Base-by-base conservation (phyloP, 2,329 filamentous ascomycete species). In the Aspergillus quadricinctus region DNA sequence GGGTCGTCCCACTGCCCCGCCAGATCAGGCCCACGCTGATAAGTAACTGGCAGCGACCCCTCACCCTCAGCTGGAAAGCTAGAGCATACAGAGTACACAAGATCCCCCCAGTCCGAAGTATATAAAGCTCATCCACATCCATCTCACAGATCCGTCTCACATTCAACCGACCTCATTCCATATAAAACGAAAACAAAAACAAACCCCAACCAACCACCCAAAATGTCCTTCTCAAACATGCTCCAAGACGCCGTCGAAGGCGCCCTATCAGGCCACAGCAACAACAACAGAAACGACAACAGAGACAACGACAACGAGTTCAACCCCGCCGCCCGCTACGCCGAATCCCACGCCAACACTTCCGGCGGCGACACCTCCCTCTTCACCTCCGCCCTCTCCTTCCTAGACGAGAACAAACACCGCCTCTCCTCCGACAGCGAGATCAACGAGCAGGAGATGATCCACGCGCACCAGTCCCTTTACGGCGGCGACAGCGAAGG, bases 391-490 rank as follows among this genome's bases (percentile, higher is more conserved):
- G 84, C 83, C 1, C 69, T 88, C 23, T 76, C 78, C 52, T 77
- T 81, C 69, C 74, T 89, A 41, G 62, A 71, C 10, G 60, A 67
- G 1, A 71, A 75, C 17, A 79, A 83, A 66, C 75, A 79, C 27
- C 70, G 75, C 21, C 71, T 81, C 40, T 57, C 66, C 3, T 69
- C 77, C 41, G 73, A 79, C 41, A 78, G 82, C 54, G 78, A 82
- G 35, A 68, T 88, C 19, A 81, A 89, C 63, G 84, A 88, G 69
- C 71, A 83, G 51, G 77, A 90, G 58, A 88, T 88, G 19, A 83
- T 93, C 23, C 79, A 83, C 64, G 84, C 88, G 63, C 91, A 97
- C 77, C 82, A 92, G 76, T 81, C 88, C 57, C 84, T 88, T 67
- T 96, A 92, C 69, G 83, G 81, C 19, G 53, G 19, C 55, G 56